phyloP scores from a whole-genome alignment of 2,329 filamentous ascomycete genomes.

The Geosmithia flava region DNA sequence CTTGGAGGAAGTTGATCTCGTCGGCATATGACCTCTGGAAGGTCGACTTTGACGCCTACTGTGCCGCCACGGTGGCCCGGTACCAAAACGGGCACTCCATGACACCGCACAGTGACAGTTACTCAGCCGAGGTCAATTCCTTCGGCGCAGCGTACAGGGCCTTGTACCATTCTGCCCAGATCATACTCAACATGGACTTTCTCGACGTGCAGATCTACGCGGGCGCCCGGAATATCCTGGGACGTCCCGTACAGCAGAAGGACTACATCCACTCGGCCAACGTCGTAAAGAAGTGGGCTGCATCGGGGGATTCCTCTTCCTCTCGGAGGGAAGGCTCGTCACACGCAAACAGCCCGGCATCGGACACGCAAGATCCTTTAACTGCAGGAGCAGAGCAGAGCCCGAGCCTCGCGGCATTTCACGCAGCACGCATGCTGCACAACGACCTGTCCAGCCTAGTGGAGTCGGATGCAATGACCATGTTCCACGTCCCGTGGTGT shows the following conservation, averaged over 20 bases:
- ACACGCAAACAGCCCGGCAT: neutral
- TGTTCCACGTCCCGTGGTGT: constrained; percentile 52
- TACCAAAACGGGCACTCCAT: constrained; percentile 1
- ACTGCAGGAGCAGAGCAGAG: constrained; percentile 1
- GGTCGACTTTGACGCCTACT: constrained; percentile 41
- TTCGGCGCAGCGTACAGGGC: constrained; percentile 37
- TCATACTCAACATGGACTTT: constrained; percentile 44
- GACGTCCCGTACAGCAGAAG: constrained; percentile 33
- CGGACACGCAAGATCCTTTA: neutral
- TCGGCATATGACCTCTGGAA: constrained; percentile 46
- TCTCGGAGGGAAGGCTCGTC: too few relatives aligned
- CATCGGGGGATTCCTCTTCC: constrained; percentile 1
- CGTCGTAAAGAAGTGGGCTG: constrained; percentile 37
- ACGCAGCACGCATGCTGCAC: constrained; percentile 38
- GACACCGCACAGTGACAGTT: constrained; percentile 2
- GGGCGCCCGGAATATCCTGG: constrained; percentile 45
- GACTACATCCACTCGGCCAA: constrained; percentile 38
- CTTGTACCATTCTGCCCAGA: constrained; percentile 45
- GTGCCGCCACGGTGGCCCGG: constrained; percentile 11
- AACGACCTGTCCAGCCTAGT: constrained; percentile 35
- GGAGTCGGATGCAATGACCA: constrained; percentile 35
- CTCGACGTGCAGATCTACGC: constrained; percentile 51
- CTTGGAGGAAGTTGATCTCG: constrained; percentile 37
- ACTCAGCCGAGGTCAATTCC: constrained; percentile 24
- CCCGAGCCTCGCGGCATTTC: constrained; percentile 34